A percentile compares a stretch with the other conserved stretches of the same genome.
Evolutionary conservation across 352 stramenopile genomes (phyloP).

Genomic region (Phytopythium montanum): DNA sequence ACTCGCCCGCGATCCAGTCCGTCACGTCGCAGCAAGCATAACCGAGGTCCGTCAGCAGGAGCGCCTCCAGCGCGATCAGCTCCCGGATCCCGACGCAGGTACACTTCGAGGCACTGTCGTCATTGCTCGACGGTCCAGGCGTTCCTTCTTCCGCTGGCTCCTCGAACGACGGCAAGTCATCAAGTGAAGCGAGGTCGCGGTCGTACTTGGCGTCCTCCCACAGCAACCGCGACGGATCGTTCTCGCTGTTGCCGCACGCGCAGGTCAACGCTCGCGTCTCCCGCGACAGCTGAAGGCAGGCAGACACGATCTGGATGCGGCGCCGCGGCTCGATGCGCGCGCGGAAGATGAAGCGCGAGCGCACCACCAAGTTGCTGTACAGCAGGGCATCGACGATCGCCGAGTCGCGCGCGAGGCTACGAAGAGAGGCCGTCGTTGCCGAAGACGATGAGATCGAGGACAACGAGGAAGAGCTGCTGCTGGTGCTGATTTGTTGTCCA

Average conservation of each 20-base stretch:
- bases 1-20: constrained; percentile 72
- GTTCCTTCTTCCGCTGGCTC: constrained; percentile 18
- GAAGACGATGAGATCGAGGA: constrained; percentile 6
- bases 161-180: constrained; percentile 64
- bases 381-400: constrained; percentile 75
- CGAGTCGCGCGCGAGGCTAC: constrained; percentile 25
- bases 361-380: constrained; percentile 78
- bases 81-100: constrained; percentile 71
- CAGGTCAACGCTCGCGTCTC: constrained; percentile 70
- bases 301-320: constrained; percentile 64
- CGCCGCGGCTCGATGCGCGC: constrained; percentile 67
- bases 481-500: constrained; percentile 3
- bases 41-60: constrained; percentile 70
- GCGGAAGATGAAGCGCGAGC: constrained; percentile 76
- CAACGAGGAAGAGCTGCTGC: constrained; percentile 6
- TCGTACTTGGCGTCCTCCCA: constrained; percentile 79
- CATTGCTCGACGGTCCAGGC: neutral
- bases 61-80: constrained; percentile 66
- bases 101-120: constrained; percentile 19
- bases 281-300: constrained; percentile 65
- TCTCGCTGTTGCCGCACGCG: constrained; percentile 65
- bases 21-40: constrained; percentile 78
- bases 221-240: constrained; percentile 55
- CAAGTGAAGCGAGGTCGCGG: constrained; percentile 54
- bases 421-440: constrained; percentile 5